Conservation (phyloP, 2,329 filamentous ascomycete species). For the Trichoderma sp. region DNA sequence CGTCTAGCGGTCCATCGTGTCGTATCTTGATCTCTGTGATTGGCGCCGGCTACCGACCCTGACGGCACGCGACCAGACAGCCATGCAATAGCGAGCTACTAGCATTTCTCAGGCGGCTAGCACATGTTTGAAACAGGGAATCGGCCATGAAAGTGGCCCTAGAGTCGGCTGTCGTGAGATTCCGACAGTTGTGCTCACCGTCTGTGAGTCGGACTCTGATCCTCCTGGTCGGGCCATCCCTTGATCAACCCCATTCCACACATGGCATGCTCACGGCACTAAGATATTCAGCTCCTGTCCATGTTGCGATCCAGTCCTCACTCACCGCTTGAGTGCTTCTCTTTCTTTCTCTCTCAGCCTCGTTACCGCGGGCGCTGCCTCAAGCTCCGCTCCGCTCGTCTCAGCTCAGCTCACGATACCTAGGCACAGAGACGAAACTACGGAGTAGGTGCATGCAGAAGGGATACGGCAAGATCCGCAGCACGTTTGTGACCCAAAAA, state of each 20-base stretch:
- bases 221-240: background rate
- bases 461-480: background rate
- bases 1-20: background rate
- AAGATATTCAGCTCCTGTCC: background rate
- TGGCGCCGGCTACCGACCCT: constrained; percentile 6
- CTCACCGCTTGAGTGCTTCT: background rate
- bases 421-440: background rate
- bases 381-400: background rate
- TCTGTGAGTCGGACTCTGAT: background rate
- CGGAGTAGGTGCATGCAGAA: background rate
- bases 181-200: background rate
- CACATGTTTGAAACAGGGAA: background rate
- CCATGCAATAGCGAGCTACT: background rate
- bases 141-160: background rate
- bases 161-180: background rate
- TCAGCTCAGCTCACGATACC: constrained; percentile 13
- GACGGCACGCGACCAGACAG: constrained; percentile 5
- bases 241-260: constrained; percentile 1
- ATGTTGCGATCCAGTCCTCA: background rate
- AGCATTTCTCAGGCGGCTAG: background rate
- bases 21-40: background rate
- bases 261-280: background rate
- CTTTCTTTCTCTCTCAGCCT: background rate
- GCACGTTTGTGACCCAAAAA: background rate
- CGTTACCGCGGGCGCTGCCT: background rate